Evolutionary conservation across 768 basidiomycete species (phyloP).

Genomic region (Cantharellus anzutake): DNA sequence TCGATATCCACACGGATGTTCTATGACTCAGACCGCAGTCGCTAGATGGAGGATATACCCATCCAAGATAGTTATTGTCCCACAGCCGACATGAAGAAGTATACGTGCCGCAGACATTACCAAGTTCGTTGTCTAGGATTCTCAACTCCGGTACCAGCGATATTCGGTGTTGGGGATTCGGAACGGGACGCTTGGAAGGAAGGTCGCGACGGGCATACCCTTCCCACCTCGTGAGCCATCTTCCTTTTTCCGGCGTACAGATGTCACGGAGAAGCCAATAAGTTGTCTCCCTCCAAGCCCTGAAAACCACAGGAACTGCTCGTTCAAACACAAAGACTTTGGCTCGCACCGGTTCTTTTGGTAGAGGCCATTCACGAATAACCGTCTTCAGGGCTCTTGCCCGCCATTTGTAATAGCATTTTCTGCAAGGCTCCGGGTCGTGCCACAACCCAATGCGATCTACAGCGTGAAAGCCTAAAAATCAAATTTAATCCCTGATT

Average conservation of each 20-base stretch:
- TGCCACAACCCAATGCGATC: neutral
- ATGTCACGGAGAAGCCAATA: neutral
- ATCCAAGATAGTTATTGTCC: slow-evolving; percentile 18
- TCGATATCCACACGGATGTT: too few species aligned
- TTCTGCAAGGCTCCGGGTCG: slow-evolving; percentile 12
- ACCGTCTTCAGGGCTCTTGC: slow-evolving; percentile 15
- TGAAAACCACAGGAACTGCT: neutral
- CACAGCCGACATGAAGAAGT: too few species aligned
- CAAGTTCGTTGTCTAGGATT: too few species aligned
- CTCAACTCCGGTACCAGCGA: too few species aligned
- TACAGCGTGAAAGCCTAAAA: neutral
- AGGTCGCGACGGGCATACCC: too few species aligned
- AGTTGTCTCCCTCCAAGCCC: neutral
- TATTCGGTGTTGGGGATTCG: too few species aligned
- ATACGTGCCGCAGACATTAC: too few species aligned
- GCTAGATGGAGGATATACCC: too few species aligned
- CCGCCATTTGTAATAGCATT: slow-evolving; percentile 13
- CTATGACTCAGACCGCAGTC: too few species aligned
- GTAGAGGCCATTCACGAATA: slow-evolving; percentile 31
- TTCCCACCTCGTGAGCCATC: neutral
- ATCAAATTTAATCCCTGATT: neutral
- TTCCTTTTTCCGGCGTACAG: slow-evolving; percentile 1
- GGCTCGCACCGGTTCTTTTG: slow-evolving; percentile 11
- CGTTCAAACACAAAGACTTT: slow-evolving; percentile 8
- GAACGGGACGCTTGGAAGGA: too few species aligned